Base-by-base conservation (phyloP, 371 early-diverging fungal genomes). In the Aphelidium insulamus region DNA sequence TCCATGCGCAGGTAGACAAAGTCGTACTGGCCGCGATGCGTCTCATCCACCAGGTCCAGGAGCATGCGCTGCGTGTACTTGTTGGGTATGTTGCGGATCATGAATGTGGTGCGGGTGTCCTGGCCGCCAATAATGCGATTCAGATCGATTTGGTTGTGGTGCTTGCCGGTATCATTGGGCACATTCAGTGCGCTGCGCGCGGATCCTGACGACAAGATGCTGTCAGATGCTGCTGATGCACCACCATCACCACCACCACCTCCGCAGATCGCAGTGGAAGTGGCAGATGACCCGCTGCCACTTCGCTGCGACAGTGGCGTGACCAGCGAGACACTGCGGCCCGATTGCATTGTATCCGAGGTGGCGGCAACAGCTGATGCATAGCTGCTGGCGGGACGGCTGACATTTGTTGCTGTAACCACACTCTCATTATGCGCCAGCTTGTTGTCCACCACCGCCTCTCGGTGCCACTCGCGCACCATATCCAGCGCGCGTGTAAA, bases 61-160 rank as follows among this genome's bases (percentile, higher is more conserved):
- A 90, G 49, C 82, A 83, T 79, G 44, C 59, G 52, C 64, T 71
- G 70, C 8, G 77, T 72, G 43, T 75, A 78, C 49, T 80, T 79
- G 59, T 86, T 86, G 14, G 90, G 90, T 34, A 88, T 80, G 40
- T 86, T 83, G 37, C 77, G 67, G 26, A 88, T 72, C 90, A 88
- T 88, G 44, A 75, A 75, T 0, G 90, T 81, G 0, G 79, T 82
- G 12, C 85, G 56, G 17, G 26, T 54, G 38, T 87, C 83, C 11
- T 32, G 21, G 4, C 68, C 66, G 28, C 10, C 23, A 10, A 30
- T 24, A 33, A 49, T 45, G 22, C 26, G 33, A 0, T 19, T 21
- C 9, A 41, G 11, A 30, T 40, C 38, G n/a, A 48, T 26, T 30
- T 42, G 33, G 26, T 37, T 39, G 3, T 29, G 18, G 15, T 5